Percentiles rank a stretch among this genome's conserved stretches.
Conservation (phyloP, 2,329 filamentous ascomycete species). For the Aspergillus pseudoglaucus region DNA sequence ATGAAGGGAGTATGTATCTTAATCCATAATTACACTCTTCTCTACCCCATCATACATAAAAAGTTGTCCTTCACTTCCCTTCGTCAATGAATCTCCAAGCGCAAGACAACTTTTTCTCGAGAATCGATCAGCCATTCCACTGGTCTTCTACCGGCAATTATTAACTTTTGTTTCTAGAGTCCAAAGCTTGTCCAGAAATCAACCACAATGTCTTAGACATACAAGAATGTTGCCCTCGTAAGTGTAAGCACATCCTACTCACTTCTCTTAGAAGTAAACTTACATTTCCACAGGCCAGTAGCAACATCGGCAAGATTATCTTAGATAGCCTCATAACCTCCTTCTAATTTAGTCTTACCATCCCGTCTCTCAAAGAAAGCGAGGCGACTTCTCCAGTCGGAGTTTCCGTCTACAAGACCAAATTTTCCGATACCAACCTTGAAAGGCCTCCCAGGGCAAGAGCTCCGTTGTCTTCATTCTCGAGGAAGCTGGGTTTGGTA, state of each 20-base stretch:
- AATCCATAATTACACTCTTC: background rate
- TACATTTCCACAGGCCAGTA: slow-evolving; percentile 14
- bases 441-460: slow-evolving; percentile 20
- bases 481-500: slow-evolving; percentile 14
- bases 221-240: slow-evolving; percentile 11
- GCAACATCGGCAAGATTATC: slow-evolving; percentile 14
- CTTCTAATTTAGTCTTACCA: too few relatives aligned
- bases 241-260: slow-evolving; percentile 9
- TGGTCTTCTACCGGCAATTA: too few relatives aligned
- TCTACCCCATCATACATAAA: background rate
- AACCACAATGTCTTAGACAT: background rate
- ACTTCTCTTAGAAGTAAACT: background rate
- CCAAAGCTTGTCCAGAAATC: too few relatives aligned
- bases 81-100: background rate
- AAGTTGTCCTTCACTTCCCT: background rate
- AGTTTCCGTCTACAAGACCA: slow-evolving; percentile 15
- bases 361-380: background rate
- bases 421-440: slow-evolving; percentile 19
- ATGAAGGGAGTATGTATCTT: too few relatives aligned
- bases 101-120: background rate
- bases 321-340: background rate
- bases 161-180: too few relatives aligned
- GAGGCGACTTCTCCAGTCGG: slow-evolving; percentile 11
- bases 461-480: slow-evolving; percentile 26
- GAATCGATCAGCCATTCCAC: too few relatives aligned